Evolutionary conservation across 768 basidiomycete genomes (phyloP), one percentile per base, ranked within the genome.

Genomic region (Boletales sp.): DNA sequence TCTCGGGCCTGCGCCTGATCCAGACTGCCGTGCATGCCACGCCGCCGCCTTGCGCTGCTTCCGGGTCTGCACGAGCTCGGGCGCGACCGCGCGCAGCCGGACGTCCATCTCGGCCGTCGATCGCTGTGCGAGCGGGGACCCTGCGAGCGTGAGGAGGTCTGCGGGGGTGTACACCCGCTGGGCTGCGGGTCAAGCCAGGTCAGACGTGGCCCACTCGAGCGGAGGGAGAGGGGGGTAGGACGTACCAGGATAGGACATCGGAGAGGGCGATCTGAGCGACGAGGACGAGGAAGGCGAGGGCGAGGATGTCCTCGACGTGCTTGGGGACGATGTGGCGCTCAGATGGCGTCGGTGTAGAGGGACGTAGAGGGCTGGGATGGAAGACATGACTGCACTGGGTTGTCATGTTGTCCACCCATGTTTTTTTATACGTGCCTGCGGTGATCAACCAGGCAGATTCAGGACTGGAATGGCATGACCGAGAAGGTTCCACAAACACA

Each of bases 311-410:
- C 52, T 53, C 27, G 47, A 54, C 18, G 51, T 19, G 8, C 53
- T 40, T 19, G 61, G 58, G 17, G 56, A 46, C 32, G 32, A 40
- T 17, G 40, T 18, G 30, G 57, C 1, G 47, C 47, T 43, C 32
- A 8, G 51, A 31, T 46, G 42, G 30, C 75, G 71, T 53, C 64
- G 70, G 44, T 77, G 74, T 0, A 77, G 50, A 21, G 76, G 75
- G 34, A 77, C 45, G 47, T 77, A 77, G 29, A 71, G 60, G 3
- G 11, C 32, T 34, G 52, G 24, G 45, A 65, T 52, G 6, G 65
- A 34, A 35, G 69, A 63, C 67, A 71, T 68, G 35, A 34, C 45
- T 12, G 21, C 14, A 15, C 40, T 48, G 46, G 12, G 21, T 21
- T 21, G 21, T 21, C 21, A 4, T 21, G 21, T 21, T 21, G 21